Conservation (phyloP, 2,329 filamentous ascomycete genomes). For the Claviceps fusiformis region DNA sequence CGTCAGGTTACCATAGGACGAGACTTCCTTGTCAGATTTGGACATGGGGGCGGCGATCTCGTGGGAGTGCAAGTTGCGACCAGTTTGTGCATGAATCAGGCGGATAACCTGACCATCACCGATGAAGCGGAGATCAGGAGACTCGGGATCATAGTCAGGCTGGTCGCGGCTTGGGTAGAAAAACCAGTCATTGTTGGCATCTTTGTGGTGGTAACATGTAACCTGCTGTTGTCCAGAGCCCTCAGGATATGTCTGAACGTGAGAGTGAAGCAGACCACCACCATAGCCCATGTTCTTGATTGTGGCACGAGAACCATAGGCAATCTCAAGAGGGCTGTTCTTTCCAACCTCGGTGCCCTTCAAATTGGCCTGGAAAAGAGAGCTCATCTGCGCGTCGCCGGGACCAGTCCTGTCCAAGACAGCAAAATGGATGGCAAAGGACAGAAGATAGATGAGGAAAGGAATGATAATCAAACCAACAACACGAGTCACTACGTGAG, state of each 20-base stretch:
- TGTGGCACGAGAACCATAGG: slow-evolving; percentile 76
- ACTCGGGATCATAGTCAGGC: slow-evolving; percentile 56
- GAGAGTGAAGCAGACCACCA: slow-evolving; percentile 88
- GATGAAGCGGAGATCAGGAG: slow-evolving; percentile 56
- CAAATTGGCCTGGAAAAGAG: slow-evolving; percentile 94
- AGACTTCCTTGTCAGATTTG: slow-evolving; percentile 86
- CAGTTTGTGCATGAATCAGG: slow-evolving; percentile 86
- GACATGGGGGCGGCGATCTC: slow-evolving; percentile 76
- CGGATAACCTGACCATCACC: slow-evolving; percentile 68
- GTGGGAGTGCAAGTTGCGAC: slow-evolving; percentile 94
- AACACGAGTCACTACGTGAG: slow-evolving; percentile 68
- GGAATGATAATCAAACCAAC: slow-evolving; percentile 82
- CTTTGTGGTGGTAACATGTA: slow-evolving; percentile 99
- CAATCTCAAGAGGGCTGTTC: slow-evolving; percentile 86
- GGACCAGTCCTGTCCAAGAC: slow-evolving; percentile 89
- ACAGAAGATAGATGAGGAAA: slow-evolving; percentile 84
- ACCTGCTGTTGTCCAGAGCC: slow-evolving; percentile 91
- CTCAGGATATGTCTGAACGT: slow-evolving; percentile 91
- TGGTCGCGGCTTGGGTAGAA: slow-evolving; percentile 87
- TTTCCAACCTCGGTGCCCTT: slow-evolving; percentile 87
- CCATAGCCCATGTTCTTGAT: slow-evolving; percentile 99
- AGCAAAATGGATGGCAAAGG: slow-evolving; percentile 87
- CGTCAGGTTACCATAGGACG: slow-evolving; percentile 88
- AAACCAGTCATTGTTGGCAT: slow-evolving; percentile 99
- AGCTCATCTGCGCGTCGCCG: slow-evolving; percentile 99